Evolutionary conservation across 176 grass and related monocot species (phyloP).

Genomic region (Oryza australiensis): DNA sequence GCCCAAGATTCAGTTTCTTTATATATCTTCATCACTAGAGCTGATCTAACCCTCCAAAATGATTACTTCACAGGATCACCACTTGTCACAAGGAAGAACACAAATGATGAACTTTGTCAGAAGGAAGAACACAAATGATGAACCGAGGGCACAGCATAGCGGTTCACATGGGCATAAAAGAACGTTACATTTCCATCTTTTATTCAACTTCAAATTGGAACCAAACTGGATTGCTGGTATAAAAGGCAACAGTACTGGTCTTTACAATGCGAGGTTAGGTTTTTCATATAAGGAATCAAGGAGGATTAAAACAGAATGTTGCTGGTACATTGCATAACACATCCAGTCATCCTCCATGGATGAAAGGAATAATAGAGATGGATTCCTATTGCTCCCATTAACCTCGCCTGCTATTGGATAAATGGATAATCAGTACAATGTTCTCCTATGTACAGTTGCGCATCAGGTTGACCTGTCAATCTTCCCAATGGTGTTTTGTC

Average conservation of each 20-base stretch:
- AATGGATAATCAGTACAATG: neutral
- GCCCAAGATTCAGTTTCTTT: no score
- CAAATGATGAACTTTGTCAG: neutral
- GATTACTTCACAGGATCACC: neutral
- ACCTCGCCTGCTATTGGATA: no score
- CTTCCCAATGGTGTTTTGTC: conserved; percentile 77
- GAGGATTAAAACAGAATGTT: neutral
- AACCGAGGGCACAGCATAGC: neutral
- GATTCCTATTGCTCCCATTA: neutral
- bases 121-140: neutral
- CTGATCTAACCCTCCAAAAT: neutral
- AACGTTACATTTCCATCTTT: neutral
- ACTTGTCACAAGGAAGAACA: neutral
- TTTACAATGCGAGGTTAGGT: conserved; percentile 12
- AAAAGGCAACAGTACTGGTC: neutral
- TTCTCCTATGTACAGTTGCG: neutral
- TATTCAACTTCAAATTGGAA: neutral
- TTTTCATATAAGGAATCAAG: neutral
- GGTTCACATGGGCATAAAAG: neutral
- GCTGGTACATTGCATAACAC: neutral
- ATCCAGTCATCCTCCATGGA: neutral
- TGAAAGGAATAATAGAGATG: neutral
- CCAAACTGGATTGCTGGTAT: neutral
- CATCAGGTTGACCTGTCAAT: conserved; percentile 57
- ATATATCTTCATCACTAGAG: neutral